Conservation (phyloP, 495 filamentous ascomycete genomes). For the Penicillium pancosmium region DNA sequence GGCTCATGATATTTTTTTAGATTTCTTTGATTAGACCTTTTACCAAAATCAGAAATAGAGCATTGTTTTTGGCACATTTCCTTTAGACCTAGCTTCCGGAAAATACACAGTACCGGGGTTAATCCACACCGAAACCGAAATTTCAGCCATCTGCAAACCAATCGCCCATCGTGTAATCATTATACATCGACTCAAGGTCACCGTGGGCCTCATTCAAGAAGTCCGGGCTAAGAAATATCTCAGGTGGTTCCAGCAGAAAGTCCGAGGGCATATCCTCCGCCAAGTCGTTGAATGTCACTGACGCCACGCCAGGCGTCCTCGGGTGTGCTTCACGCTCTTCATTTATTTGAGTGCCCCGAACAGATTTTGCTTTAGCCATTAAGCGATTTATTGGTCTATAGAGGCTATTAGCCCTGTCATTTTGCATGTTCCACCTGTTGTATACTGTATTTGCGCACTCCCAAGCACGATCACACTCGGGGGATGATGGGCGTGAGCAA, state of each 20-base stretch:
- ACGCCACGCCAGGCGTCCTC: neutral
- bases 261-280: neutral
- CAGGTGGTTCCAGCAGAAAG: neutral
- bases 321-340: neutral
- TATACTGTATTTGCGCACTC: slow-evolving; percentile 10
- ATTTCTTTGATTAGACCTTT: neutral
- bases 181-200: neutral
- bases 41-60: neutral
- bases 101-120: too few relatives aligned
- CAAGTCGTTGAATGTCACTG: neutral
- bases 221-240: neutral
- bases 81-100: too few relatives aligned
- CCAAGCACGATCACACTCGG: slow-evolving; percentile 16
- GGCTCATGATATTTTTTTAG: neutral
- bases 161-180: neutral
- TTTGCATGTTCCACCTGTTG: slow-evolving; percentile 10
- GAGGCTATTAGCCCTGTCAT: slow-evolving; percentile 8
- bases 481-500: slow-evolving; percentile 18
- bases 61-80: neutral
- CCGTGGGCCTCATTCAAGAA: neutral
- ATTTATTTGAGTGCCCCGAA: slow-evolving; percentile 10
- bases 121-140: neutral
- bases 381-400: slow-evolving; percentile 14
- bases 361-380: slow-evolving; percentile 12
- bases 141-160: neutral